These are phyloP conservation scores for Microglena sp. DNA, from an alignment of 139 green algal genomes.

Conservation along the genomic window DNA sequence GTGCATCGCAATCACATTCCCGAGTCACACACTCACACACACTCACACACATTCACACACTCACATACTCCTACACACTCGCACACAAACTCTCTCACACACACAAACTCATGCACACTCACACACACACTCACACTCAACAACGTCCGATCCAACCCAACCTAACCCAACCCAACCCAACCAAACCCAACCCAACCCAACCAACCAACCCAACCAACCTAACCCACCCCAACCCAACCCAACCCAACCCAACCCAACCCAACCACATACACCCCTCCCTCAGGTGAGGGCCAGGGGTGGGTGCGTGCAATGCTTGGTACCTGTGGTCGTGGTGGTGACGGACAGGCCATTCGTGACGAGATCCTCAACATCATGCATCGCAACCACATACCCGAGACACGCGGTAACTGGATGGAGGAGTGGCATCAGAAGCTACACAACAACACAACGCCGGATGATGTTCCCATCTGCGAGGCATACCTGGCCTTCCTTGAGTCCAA, in stretches of 20 bases:
- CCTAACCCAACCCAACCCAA: too few species aligned
- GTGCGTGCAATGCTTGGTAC: constrained; percentile 73
- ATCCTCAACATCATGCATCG: constrained; percentile 99
- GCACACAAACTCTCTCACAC: too few species aligned
- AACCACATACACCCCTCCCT: neutral
- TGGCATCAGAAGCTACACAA: constrained; percentile 99
- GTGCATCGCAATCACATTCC: constrained; percentile 92
- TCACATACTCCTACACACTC: too few species aligned
- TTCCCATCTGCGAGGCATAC: constrained; percentile 96
- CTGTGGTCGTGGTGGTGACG: constrained; percentile 89
- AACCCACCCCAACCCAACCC: too few species aligned
- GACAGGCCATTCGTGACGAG: constrained; percentile 93
- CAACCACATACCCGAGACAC: constrained; percentile 70
- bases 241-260: too few species aligned
- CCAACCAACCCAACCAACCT: too few species aligned
- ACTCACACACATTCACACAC: too few species aligned
- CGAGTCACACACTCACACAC: too few species aligned
- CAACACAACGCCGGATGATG: constrained; percentile 97
- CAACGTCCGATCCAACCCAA: too few species aligned
- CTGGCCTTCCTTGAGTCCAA: constrained; percentile 73
- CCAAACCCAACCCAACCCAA: too few species aligned
- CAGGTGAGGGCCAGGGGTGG: constrained; percentile 79
- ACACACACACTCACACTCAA: too few species aligned
- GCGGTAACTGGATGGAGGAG: constrained; percentile 36
- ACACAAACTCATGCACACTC: too few species aligned